phyloP scores from a whole-genome alignment of 139 green algal species.

The Chara braunii region DNA sequence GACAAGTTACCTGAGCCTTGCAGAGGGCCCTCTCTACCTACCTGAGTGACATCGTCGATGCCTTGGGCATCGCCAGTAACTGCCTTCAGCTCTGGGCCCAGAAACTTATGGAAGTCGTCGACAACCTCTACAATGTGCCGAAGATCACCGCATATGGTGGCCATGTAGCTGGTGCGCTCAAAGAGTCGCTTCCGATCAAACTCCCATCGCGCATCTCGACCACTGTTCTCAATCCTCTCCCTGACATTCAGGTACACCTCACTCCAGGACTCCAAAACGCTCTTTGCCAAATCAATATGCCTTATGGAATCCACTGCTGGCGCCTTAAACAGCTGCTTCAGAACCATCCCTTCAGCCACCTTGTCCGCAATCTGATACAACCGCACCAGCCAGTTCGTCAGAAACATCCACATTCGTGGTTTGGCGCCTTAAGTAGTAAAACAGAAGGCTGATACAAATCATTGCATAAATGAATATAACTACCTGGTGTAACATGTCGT shows the following conservation, averaged over 20 bases:
- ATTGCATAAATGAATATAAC: too few relatives aligned
- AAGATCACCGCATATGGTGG: slow-evolving; percentile 69
- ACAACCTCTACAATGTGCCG: slow-evolving; percentile 69
- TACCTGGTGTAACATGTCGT: too few relatives aligned
- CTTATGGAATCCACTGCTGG: slow-evolving; percentile 46
- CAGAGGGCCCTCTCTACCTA: too few relatives aligned
- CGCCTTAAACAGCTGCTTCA: slow-evolving; percentile 61
- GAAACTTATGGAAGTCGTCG: slow-evolving; percentile 81
- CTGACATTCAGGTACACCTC: slow-evolving; percentile 64
- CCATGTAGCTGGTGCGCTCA: slow-evolving; percentile 75
- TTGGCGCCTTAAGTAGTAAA: too few relatives aligned
- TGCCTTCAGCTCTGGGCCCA: slow-evolving; percentile 84
- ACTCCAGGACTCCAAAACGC: slow-evolving; percentile 67
- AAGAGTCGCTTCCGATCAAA: slow-evolving; percentile 81
- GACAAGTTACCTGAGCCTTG: too few relatives aligned
- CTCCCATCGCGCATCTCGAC: slow-evolving; percentile 80
- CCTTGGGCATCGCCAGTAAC: slow-evolving; percentile 69
- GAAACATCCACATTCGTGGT: too few relatives aligned
- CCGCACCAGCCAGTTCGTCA: too few relatives aligned
- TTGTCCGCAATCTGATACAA: slow-evolving; percentile 56
- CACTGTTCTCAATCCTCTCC: slow-evolving; percentile 74
- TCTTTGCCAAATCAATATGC: slow-evolving; percentile 51
- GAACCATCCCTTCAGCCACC: slow-evolving; percentile 57
- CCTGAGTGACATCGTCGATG: slow-evolving; percentile 68
- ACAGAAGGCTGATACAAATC: too few relatives aligned